Conservation (phyloP, 2,329 filamentous ascomycete genomes). For the Chrysoporthe austroafricana region DNA sequence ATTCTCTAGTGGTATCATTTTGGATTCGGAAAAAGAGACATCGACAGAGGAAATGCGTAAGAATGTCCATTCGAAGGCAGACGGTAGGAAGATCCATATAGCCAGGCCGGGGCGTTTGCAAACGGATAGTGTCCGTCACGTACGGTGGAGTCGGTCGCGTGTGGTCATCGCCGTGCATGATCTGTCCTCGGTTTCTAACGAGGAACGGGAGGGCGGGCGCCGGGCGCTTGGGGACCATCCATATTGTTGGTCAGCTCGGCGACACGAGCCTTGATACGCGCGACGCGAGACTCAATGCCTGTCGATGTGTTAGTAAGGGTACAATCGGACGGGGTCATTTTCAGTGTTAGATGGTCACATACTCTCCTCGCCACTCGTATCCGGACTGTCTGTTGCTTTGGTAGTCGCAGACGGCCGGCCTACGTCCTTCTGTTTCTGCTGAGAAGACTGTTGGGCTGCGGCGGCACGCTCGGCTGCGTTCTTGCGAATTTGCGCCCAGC, state of each 20-base stretch:
- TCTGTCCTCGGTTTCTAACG: conserved; percentile 35
- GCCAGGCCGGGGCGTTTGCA: neutral
- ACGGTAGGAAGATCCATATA: neutral
- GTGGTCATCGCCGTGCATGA: conserved; percentile 30
- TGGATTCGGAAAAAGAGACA: conserved; percentile 15
- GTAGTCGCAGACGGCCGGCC: conserved; percentile 40
- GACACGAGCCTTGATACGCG: conserved; percentile 95
- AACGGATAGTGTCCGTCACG: neutral
- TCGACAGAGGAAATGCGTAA: neutral
- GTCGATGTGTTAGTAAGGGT: conserved; percentile 33
- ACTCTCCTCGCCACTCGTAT: conserved; percentile 96
- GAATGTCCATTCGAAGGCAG: neutral
- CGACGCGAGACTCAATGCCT: conserved; percentile 96
- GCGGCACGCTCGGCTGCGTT: conserved; percentile 85
- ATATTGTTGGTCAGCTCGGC: conserved; percentile 90
- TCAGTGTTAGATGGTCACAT: conserved; percentile 46
- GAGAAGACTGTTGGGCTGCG: conserved; percentile 11
- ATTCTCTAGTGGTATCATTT: conserved; percentile 38
- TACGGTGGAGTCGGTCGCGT: conserved; percentile 29
- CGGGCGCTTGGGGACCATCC: conserved; percentile 57
- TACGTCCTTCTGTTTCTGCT: conserved; percentile 66
- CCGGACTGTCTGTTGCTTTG: conserved; percentile 39
- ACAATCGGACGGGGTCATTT: neutral
- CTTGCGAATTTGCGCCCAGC: conserved; percentile 95
- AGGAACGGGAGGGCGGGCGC: conserved; percentile 40